Evolutionary conservation across 2,329 filamentous ascomycete species (phyloP), one percentile per base, ranked within the genome.

Genomic region (Penicillium sp.): DNA sequence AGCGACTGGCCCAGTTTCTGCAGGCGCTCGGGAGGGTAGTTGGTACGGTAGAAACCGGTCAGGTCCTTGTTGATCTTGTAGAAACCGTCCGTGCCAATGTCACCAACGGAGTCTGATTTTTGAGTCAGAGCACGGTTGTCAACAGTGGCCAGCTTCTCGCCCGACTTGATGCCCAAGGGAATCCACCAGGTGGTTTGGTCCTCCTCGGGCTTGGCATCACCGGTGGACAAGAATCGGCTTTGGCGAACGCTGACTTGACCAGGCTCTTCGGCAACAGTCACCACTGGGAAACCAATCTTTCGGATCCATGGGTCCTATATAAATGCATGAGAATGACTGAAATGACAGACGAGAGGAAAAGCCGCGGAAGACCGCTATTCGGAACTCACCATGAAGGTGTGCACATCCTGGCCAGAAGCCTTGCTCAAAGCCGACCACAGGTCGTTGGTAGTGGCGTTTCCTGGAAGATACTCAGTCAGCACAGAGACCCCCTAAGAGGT

Each of bases 171-270:
- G 11, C 86, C 86, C 29, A 98, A 79, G 12, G 93, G 93, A 51
- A 97, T 82, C 91, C 93, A 98, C 93, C 93, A 98, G 18, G 82
- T 84, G 3, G 90, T 96, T 62, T 86, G 77, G 63, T 98, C 90
- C 58, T 98, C 93, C 63, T 94, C 88, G 1, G 89, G 77, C 73
- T 90, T 89, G 47, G 90, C 88, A 65, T 97, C 91, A 8, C 93
- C 93, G 3, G 88, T 90, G 18, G 88, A 88, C 24, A 98, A 77
- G 79, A 96, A 98, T 49, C 93, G 85, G 44, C 82, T 85, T 69
- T 98, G 93, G 65, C 84, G 85, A 51, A 97, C 74, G 38, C 81
- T 82, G 60, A 97, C 86, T 66, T 91, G 85, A 12, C 86, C 86
- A 48, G 84, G 81, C 66, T 91, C 83, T 70, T 97, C 93, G 24